Evolutionary conservation across 179 eudicot genomes (phyloP).

Genomic region (Beta macrorhiza): DNA sequence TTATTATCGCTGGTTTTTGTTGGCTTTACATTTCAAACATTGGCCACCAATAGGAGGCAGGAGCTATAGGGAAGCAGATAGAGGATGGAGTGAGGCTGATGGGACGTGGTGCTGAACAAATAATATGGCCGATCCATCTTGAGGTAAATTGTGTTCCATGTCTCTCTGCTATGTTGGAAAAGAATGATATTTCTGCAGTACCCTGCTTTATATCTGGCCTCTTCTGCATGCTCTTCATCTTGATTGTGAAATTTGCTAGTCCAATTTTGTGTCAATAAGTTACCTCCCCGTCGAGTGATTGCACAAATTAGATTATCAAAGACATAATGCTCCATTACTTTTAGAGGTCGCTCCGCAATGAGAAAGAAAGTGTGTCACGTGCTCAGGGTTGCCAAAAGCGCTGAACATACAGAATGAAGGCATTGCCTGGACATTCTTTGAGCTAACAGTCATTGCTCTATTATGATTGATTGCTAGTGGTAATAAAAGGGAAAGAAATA

Average conservation of each 20-base stretch:
- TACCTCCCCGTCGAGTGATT: too few species aligned
- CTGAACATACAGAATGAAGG: too few species aligned
- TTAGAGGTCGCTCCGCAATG: too few species aligned
- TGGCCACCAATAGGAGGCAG: constrained; percentile 50
- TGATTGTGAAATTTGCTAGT: not conserved
- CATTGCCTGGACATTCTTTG: too few species aligned
- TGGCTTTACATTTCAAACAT: constrained; percentile 7
- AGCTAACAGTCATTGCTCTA: too few species aligned
- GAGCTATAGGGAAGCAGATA: constrained; percentile 91
- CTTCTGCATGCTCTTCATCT: not conserved
- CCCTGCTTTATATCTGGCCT: not conserved
- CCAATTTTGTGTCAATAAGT: not conserved
- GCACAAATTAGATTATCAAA: too few species aligned
- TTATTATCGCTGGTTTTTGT: not conserved
- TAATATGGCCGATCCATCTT: constrained; percentile 89
- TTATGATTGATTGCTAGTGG: too few species aligned
- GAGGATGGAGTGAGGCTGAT: constrained; percentile 86
- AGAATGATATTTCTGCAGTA: not conserved
- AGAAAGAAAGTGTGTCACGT: too few species aligned
- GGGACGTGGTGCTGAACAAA: constrained; percentile 89
- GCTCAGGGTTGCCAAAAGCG: too few species aligned
- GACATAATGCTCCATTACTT: too few species aligned
- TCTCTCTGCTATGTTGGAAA: not conserved
- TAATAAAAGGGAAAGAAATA: too few species aligned
- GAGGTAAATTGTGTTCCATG: constrained; percentile 50